Conservation (phyloP, 371 early-diverging fungal genomes). For the Lichtheimia ornata region DNA sequence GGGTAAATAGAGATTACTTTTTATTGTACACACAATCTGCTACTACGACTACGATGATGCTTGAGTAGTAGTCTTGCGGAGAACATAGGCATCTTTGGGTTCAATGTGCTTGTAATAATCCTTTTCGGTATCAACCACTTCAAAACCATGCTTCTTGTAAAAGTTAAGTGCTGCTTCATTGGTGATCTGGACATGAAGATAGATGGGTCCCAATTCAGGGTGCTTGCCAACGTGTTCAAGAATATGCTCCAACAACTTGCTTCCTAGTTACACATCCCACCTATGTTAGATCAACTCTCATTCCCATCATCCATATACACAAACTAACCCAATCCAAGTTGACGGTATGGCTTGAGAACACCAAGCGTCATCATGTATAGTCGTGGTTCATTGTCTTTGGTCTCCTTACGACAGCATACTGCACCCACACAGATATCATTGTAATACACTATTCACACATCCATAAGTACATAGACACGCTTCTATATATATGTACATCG, state of each 20-base stretch:
- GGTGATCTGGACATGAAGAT: slow-evolving; percentile 89
- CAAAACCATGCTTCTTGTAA: slow-evolving; percentile 86
- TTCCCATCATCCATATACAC: background rate
- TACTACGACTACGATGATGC: background rate
- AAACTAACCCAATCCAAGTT: slow-evolving; percentile 75
- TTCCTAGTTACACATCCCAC: slow-evolving; percentile 43
- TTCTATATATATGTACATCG: slow-evolving; percentile 2
- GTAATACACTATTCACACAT: slow-evolving; percentile 59
- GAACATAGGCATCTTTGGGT: slow-evolving; percentile 80
- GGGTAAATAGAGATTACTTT: background rate
- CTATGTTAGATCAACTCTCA: background rate
- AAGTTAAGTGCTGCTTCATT: slow-evolving; percentile 88
- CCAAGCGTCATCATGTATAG: slow-evolving; percentile 96
- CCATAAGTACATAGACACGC: background rate
- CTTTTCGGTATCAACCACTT: slow-evolving; percentile 60
- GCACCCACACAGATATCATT: slow-evolving; percentile 81
- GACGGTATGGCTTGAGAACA: slow-evolving; percentile 85
- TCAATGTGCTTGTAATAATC: slow-evolving; percentile 89
- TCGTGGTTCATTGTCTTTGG: slow-evolving; percentile 32
- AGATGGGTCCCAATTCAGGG: slow-evolving; percentile 50
- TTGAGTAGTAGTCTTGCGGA: slow-evolving; percentile 38
- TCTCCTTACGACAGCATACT: slow-evolving; percentile 84
- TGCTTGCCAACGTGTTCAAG: slow-evolving; percentile 51
- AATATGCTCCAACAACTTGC: slow-evolving; percentile 62
- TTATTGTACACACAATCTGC: background rate